Evolutionary conservation across 1,284 basidiomycete species (phyloP).

Genomic region (Singerocomus rubriflavus): DNA sequence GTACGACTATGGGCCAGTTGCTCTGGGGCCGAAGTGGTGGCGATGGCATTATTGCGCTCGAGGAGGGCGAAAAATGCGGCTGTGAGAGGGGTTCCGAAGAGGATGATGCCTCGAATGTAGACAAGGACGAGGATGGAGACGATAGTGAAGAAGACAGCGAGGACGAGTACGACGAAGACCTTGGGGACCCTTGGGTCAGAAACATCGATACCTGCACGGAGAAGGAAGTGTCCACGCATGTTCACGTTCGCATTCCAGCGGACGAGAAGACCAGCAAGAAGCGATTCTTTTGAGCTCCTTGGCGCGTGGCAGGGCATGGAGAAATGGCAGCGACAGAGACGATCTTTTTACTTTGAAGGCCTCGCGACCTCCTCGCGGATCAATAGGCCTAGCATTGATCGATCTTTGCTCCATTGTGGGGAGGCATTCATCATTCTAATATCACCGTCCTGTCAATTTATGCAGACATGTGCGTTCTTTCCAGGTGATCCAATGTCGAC

Average conservation of each 20-base stretch:
- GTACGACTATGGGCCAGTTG: slow-evolving; percentile 93
- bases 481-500: background rate
- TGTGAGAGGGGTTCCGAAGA: slow-evolving; percentile 62
- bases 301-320: background rate
- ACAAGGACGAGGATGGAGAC: slow-evolving; percentile 12
- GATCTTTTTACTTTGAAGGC: slow-evolving; percentile 7
- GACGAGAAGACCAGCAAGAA: slow-evolving; percentile 72
- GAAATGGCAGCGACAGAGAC: background rate
- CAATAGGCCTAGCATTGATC: slow-evolving; percentile 9
- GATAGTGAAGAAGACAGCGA: slow-evolving; percentile 39
- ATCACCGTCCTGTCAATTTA: background rate
- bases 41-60: slow-evolving; percentile 57
- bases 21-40: slow-evolving; percentile 78
- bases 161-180: slow-evolving; percentile 68
- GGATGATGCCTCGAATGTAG: slow-evolving; percentile 1
- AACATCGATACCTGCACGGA: slow-evolving; percentile 69
- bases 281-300: slow-evolving; percentile 56
- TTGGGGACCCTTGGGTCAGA: slow-evolving; percentile 78
- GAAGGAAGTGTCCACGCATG: slow-evolving; percentile 49
- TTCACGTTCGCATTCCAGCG: slow-evolving; percentile 65
- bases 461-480: background rate
- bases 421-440: background rate
- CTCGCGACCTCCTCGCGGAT: slow-evolving; percentile 18
- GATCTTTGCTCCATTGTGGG: slow-evolving; percentile 7
- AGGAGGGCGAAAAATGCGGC: slow-evolving; percentile 30